phyloP scores from a whole-genome alignment of 345 rosid species.

The Salix udensis region DNA sequence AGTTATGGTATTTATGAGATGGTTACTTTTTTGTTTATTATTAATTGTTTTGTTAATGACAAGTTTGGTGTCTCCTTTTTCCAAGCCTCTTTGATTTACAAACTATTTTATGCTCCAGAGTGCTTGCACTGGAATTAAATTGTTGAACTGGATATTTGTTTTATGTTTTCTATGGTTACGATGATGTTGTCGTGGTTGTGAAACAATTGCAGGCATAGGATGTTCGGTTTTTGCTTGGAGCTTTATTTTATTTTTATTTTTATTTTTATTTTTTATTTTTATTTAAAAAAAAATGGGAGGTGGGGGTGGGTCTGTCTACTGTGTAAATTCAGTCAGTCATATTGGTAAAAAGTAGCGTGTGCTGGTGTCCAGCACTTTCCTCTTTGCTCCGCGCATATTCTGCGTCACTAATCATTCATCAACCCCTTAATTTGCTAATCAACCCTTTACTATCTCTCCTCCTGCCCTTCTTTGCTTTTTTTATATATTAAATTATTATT shows the following conservation, averaged over 20 bases:
- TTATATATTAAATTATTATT: too few relatives aligned
- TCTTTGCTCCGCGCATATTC: slow-evolving; percentile 2
- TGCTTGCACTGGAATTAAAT: slow-evolving; percentile 2
- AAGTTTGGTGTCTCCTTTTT: not conserved
- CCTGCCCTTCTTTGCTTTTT: too few relatives aligned
- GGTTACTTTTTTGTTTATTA: slow-evolving; percentile 6
- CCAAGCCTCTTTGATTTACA: slow-evolving; percentile 12
- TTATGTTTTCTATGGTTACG: not conserved
- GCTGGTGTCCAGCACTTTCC: not conserved
- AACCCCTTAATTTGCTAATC: not conserved
- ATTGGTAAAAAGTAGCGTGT: not conserved
- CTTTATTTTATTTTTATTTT: too few relatives aligned
- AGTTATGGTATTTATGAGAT: slow-evolving; percentile 33
- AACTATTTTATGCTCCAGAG: not conserved
- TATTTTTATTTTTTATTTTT: too few relatives aligned
- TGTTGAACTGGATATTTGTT: too few relatives aligned
- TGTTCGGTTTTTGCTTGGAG: too few relatives aligned
- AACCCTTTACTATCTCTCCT: not conserved
- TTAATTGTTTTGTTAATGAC: not conserved
- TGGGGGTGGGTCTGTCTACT: too few relatives aligned
- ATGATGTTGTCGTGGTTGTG: not conserved
- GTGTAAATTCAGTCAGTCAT: not conserved
- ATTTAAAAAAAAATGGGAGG: too few relatives aligned
- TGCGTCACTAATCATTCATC: too few relatives aligned
- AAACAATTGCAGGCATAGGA: too few relatives aligned